phyloP scores from a whole-genome alignment of 2,329 filamentous ascomycete species.

The Mollisiaceae sp. region DNA sequence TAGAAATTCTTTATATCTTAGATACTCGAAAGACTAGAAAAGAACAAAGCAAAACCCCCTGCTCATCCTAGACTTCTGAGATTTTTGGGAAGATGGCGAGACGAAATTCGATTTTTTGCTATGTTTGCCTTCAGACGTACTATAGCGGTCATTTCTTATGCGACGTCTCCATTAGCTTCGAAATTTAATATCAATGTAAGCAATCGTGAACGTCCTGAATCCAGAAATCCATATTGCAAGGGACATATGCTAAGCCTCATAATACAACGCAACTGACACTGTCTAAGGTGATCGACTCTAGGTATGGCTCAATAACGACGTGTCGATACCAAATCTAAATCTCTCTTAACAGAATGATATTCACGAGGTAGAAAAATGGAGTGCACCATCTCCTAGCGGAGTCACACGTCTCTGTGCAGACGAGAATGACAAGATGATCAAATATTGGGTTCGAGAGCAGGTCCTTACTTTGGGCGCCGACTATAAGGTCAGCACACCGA shows the following conservation, averaged over 20 bases:
- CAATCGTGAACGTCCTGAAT: background rate
- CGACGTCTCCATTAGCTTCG: background rate
- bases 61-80: background rate
- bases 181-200: constrained; percentile 6
- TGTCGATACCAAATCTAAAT: background rate
- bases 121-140: constrained; percentile 1
- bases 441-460: constrained; percentile 75
- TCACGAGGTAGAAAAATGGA: background rate
- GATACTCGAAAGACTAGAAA: background rate
- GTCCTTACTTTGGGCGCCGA: constrained; percentile 47
- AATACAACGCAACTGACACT: background rate
- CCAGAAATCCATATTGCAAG: too few relatives aligned
- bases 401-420: constrained; percentile 52
- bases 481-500: constrained; percentile 19
- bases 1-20: background rate
- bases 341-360: background rate
- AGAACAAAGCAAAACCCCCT: background rate
- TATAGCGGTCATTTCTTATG: background rate
- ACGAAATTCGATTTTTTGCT: background rate
- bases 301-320: background rate
- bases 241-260: too few relatives aligned
- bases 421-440: constrained; percentile 70
- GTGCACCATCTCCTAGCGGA: constrained; percentile 7
- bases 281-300: background rate
- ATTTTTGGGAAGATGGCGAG: background rate